Percentiles rank a stretch among this genome's conserved stretches.
phyloP scores from a whole-genome alignment of 257 asterid genomes.

The Fraxinus anomala region DNA sequence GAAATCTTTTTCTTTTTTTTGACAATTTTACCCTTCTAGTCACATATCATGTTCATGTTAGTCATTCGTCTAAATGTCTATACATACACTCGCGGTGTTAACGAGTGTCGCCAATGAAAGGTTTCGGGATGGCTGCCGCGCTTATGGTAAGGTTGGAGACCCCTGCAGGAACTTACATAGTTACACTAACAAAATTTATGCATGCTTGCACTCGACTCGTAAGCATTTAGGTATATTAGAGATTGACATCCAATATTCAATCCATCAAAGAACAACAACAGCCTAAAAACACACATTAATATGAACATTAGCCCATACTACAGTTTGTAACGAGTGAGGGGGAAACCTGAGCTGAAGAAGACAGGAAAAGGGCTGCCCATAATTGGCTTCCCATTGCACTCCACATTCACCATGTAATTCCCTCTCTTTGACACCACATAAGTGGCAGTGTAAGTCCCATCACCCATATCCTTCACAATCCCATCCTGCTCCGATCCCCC shows the following conservation, averaged over 20 bases:
- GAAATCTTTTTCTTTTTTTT: too few species aligned
- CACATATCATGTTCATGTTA: too few species aligned
- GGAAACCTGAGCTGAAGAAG: constrained; percentile 86
- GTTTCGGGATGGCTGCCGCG: too few species aligned
- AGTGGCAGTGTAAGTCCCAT: constrained; percentile 83
- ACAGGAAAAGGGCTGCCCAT: constrained; percentile 99
- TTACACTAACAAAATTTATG: not conserved
- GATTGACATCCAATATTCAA: not conserved
- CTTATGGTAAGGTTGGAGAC: too few species aligned
- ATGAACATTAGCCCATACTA: not conserved
- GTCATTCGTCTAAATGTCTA: too few species aligned
- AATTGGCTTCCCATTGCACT: constrained; percentile 89
- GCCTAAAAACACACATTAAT: not conserved
- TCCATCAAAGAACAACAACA: not conserved
- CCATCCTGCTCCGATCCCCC: constrained; percentile 88
- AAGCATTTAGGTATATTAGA: not conserved
- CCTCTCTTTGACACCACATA: constrained; percentile 91
- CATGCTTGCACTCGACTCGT: not conserved
- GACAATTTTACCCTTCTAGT: too few species aligned
- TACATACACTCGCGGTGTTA: too few species aligned
- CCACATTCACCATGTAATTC: constrained; percentile 91
- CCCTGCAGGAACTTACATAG: too few species aligned
- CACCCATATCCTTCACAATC: constrained; percentile 87
- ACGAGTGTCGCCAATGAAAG: too few species aligned
- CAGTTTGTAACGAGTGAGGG: not conserved